Evolutionary conservation across 441 rosid genomes (phyloP).

Genomic region (Erodium moschatum): DNA sequence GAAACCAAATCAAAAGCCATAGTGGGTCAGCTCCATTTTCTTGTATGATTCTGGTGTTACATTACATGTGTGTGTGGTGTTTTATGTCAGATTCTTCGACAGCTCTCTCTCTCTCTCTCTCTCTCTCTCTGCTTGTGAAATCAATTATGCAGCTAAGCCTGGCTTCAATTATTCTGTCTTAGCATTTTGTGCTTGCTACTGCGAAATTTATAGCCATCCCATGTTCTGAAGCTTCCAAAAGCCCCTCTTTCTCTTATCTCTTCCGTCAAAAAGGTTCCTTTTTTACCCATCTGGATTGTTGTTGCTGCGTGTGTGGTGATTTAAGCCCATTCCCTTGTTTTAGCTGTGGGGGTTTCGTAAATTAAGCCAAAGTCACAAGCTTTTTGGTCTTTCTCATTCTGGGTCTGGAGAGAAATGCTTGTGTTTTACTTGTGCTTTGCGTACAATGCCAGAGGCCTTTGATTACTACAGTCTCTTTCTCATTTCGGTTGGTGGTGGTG

Average conservation of each 20-base stretch:
- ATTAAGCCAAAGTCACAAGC: conserved; percentile 19
- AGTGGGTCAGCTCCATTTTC: neutral
- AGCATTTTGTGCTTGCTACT: neutral
- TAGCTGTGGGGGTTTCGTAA: neutral
- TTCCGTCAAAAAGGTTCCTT: neutral
- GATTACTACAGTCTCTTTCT: conserved; percentile 20
- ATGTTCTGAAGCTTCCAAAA: neutral
- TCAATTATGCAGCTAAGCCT: neutral
- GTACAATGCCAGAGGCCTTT: conserved; percentile 17
- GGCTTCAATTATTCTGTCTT: neutral
- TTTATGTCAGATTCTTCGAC: neutral
- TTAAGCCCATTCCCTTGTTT: neutral
- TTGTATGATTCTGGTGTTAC: neutral
- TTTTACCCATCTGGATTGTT: neutral
- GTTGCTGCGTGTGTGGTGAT: neutral
- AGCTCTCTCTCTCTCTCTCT: neutral
- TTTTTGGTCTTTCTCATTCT: conserved; percentile 16
- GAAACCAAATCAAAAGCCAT: neutral
- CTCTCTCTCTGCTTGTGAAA: neutral
- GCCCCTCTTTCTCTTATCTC: neutral
- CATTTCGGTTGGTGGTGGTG: conserved; percentile 22
- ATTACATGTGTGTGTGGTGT: neutral
- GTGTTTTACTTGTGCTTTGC: neutral
- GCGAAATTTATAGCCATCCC: neutral
- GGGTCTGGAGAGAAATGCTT: conserved; percentile 18